Conservation (phyloP, 257 asterid genomes). For the Solanum dulcamara region DNA sequence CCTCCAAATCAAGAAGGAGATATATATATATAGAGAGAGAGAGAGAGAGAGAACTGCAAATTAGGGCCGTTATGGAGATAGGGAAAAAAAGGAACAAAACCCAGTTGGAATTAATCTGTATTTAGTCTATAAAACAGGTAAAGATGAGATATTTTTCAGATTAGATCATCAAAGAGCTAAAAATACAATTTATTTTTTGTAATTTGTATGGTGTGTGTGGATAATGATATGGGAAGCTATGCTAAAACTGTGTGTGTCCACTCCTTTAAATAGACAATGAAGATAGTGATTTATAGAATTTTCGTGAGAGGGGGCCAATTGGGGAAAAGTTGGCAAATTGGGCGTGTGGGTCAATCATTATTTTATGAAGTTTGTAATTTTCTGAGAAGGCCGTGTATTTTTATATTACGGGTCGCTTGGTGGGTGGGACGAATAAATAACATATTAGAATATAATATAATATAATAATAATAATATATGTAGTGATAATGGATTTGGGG, state of each 20-base stretch:
- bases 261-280: not conserved
- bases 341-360: conserved; percentile 1
- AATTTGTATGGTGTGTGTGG: not conserved
- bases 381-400: not conserved
- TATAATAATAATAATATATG: not conserved
- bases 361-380: not conserved
- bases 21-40: not conserved
- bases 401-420: not conserved
- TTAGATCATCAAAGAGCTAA: not conserved
- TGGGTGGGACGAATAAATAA: not conserved
- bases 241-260: not conserved
- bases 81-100: not conserved
- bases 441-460: not conserved
- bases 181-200: not conserved
- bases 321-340: not conserved
- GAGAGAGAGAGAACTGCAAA: not conserved
- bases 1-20: not conserved
- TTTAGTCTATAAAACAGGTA: not conserved
- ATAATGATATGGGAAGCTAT: not conserved
- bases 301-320: not conserved
- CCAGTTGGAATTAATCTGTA: not conserved
- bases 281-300: not conserved
- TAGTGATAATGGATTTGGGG: no score
- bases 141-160: not conserved
- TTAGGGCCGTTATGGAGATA: not conserved